phyloP scores from a whole-genome alignment of 345 rosid genomes.

The Microcos paniculata region DNA sequence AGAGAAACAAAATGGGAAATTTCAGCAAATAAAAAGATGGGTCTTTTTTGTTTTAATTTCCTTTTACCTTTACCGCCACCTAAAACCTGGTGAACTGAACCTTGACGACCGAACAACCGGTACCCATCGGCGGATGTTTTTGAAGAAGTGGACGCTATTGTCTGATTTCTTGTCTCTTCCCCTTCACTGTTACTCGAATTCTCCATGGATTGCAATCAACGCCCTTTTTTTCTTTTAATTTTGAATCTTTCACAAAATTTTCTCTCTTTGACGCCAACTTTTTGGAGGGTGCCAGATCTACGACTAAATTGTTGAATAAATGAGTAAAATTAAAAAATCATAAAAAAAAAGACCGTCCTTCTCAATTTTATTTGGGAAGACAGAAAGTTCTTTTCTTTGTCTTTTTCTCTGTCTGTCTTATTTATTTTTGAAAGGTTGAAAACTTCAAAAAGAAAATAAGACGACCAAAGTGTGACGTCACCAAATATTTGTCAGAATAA shows the following conservation, averaged over 20 bases:
- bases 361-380: not conserved
- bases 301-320: not conserved
- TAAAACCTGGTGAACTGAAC: constrained; percentile 8
- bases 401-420: not conserved
- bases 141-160: constrained; percentile 1
- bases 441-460: not conserved
- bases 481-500: not conserved
- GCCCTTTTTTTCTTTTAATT: not conserved
- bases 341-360: not conserved
- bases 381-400: not conserved
- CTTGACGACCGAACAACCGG: constrained; percentile 15
- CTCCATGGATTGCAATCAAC: constrained; percentile 10
- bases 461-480: not conserved
- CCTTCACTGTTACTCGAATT: not conserved
- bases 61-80: constrained; percentile 1
- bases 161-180: constrained; percentile 4
- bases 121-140: not conserved
- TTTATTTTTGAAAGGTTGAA: not conserved
- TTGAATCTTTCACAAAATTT: not conserved
- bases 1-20: not conserved
- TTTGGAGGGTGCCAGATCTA: not conserved
- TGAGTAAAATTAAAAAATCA: not conserved
- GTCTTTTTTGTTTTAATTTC: not conserved
- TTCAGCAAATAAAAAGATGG: not conserved
- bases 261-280: not conserved